These are phyloP conservation scores for Mitragyna speciosa DNA, from an alignment of 257 asterid genomes.

Conservation along the genomic window DNA sequence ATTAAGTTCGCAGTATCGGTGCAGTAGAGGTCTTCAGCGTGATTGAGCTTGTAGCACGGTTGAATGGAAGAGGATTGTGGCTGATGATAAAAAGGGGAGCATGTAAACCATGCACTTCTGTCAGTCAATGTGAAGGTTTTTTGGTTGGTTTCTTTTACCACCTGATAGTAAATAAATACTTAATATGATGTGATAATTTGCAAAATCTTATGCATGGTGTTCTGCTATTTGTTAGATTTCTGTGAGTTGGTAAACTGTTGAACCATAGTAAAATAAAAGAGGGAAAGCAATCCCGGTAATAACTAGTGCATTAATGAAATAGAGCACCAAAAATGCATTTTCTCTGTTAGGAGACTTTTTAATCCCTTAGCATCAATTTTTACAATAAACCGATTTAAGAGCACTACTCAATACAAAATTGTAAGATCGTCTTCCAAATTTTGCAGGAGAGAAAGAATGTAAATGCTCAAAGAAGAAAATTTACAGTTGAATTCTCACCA, in stretches of 20 bases:
- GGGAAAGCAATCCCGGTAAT: too few relatives aligned
- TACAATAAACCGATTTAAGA: slow-evolving; percentile 4
- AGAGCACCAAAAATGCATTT: background rate
- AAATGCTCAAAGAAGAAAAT: background rate
- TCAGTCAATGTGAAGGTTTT: background rate
- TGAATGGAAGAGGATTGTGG: background rate
- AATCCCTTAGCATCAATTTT: background rate
- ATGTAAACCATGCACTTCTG: too few relatives aligned
- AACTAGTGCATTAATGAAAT: background rate
- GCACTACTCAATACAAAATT: slow-evolving; percentile 5
- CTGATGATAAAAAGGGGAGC: background rate
- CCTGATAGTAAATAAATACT: background rate
- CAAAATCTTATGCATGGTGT: background rate
- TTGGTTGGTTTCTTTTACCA: background rate
- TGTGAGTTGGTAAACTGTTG: background rate
- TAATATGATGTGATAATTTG: background rate
- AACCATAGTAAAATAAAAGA: background rate
- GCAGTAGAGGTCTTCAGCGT: background rate
- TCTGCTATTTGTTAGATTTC: background rate
- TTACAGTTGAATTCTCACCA: slow-evolving; percentile 12
- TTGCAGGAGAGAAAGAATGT: background rate
- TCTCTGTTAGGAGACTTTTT: background rate
- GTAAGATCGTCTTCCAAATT: background rate
- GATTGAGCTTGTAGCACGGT: background rate
- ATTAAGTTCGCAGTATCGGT: background rate